phyloP scores from a whole-genome alignment of 1,284 basidiomycete genomes.

The Omphalotus olearius region DNA sequence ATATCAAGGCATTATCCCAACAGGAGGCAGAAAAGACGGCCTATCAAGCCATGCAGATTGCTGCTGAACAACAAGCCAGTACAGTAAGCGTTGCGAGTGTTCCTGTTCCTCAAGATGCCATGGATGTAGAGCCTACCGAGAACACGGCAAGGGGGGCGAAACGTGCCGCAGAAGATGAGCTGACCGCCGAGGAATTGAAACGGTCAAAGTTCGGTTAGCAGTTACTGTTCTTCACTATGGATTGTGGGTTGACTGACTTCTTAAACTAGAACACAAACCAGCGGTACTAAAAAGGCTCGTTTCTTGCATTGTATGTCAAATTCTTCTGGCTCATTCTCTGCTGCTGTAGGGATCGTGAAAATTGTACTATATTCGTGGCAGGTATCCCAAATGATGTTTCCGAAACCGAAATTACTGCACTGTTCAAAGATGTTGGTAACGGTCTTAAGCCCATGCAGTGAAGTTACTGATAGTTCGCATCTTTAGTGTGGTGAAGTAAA shows the following conservation, averaged over 20 bases:
- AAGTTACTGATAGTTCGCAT: conserved; percentile 8
- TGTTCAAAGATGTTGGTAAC: conserved; percentile 82
- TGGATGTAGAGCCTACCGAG: conserved; percentile 47
- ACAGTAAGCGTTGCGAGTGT: conserved; percentile 30
- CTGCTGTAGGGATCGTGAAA: conserved; percentile 83
- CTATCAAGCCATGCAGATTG: conserved; percentile 47
- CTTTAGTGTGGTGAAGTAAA: conserved; percentile 80
- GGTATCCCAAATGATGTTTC: conserved; percentile 57
- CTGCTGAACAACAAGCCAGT: conserved; percentile 40
- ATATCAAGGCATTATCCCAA: neutral
- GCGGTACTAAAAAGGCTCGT: conserved; percentile 58
- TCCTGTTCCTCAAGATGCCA: conserved; percentile 28
- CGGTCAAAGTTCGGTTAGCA: conserved; percentile 56
- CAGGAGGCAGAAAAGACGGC: conserved; percentile 61
- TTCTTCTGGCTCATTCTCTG: neutral
- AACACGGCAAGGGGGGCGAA: conserved; percentile 43
- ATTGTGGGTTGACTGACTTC: conserved; percentile 7
- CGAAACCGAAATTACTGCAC: conserved; percentile 60
- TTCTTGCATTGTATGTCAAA: neutral
- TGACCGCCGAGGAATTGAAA: conserved; percentile 42
- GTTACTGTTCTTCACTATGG: conserved; percentile 4
- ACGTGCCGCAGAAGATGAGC: conserved; percentile 57
- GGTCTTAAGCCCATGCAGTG: conserved; percentile 1
- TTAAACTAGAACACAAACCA: conserved; percentile 37
- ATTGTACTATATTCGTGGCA: conserved; percentile 86